phyloP scores from a whole-genome alignment of 1,284 basidiomycete species.

The Cutaneotrichosporon dermatis region DNA sequence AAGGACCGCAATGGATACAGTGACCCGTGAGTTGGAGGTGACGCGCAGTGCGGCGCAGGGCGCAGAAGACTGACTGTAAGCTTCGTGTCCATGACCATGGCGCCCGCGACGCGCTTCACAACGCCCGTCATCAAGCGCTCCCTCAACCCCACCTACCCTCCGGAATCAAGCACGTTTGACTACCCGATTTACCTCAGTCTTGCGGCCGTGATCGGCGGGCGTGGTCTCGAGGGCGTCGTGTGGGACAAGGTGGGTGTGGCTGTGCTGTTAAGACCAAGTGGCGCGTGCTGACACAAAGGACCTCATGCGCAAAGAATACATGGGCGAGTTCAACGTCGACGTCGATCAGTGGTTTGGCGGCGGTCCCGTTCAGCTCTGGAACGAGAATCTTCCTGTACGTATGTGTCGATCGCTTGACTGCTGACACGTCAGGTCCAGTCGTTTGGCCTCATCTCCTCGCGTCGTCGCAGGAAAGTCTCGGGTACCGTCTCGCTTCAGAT shows the following conservation, averaged over 20 bases:
- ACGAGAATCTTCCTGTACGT: slow-evolving; percentile 39
- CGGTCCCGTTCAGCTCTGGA: slow-evolving; percentile 34
- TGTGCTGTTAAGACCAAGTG: neutral
- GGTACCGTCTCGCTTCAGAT: slow-evolving; percentile 69
- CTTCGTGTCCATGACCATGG: slow-evolving; percentile 67
- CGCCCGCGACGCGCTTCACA: slow-evolving; percentile 59
- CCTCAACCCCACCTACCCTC: slow-evolving; percentile 66
- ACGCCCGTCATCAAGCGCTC: slow-evolving; percentile 77
- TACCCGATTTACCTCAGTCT: slow-evolving; percentile 74
- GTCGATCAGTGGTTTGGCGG: slow-evolving; percentile 74
- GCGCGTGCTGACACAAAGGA: slow-evolving; percentile 28
- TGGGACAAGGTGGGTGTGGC: slow-evolving; percentile 77
- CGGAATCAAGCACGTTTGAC: slow-evolving; percentile 77
- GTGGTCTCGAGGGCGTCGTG: slow-evolving; percentile 70
- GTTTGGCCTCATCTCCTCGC: slow-evolving; percentile 55
- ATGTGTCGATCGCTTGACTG: neutral
- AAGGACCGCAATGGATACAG: slow-evolving; percentile 52
- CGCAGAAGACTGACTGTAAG: slow-evolving; percentile 51
- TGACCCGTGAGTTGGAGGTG: slow-evolving; percentile 42
- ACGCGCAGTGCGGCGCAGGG: slow-evolving; percentile 52
- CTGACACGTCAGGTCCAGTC: slow-evolving; percentile 9
- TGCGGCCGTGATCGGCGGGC: slow-evolving; percentile 64
- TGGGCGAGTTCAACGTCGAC: slow-evolving; percentile 76
- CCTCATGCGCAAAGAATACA: slow-evolving; percentile 79
- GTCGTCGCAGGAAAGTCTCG: slow-evolving; percentile 49